Evolutionary conservation across 23 red algal species (phyloP), one percentile per base, ranked within the genome.

Genomic region (Chondrus crispus): DNA sequence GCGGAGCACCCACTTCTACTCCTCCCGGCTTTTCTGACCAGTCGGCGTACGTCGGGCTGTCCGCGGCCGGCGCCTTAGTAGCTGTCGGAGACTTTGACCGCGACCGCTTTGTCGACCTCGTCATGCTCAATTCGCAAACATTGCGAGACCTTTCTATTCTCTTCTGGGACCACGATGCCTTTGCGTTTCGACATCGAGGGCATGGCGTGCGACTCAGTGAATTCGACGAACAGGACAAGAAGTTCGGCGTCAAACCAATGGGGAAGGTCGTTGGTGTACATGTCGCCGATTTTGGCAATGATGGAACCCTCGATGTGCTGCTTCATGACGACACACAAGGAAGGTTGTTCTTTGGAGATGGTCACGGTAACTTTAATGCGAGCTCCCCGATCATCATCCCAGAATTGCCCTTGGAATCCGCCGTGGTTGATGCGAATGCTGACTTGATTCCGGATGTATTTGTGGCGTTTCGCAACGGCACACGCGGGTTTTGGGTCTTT

Each of bases 381-480:
- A 82, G 44, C 2, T 2, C 77, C 19, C 62, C 87, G 24, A 20
- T 72, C 7, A 43, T 79, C 28, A 39, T 90, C 32, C 81, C 91
- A 22, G 54, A 87, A 32, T 11, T 85, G 32, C 53, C 62, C 33
- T 37, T 13, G 13, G 74, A 32, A 14, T 40, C 75, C 46, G 92
- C 84, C 28, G 28, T 99, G 16, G 53, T 99, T 42, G 94, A 95
- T 69, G 88, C 82, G n/a, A 89, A 99, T 76, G 95, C 50, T 19
- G 93, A 99, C 54, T 62, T 99, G 16, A 46, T 94, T 33, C 94
- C 97, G 3, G 97, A 99, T 41, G 54, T 98, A 9, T 95, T 98
- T 64, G 90, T 95, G 11, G 83, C 64, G 20, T 80, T 90, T 62
- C 49, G 79, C 40, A 82, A 94, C 35, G 88, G 91, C 26, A 96